Conservation (phyloP, 805 yeast species). For the Yarrowia sp. region DNA sequence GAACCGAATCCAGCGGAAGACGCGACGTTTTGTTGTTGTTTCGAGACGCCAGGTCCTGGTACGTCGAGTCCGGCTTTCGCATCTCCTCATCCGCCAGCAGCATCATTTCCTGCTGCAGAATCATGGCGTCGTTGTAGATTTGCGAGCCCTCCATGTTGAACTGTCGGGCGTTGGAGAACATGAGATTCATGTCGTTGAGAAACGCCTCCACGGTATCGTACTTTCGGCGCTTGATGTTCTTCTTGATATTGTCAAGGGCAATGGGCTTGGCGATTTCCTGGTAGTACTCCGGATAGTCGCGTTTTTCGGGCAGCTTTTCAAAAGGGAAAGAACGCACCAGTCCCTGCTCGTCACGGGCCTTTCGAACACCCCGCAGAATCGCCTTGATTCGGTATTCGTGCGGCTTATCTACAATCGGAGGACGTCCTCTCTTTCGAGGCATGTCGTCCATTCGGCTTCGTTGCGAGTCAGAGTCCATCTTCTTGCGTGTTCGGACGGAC, state of each 20-base stretch:
- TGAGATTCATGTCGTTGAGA: constrained; percentile 73
- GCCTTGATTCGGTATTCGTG: constrained; percentile 92
- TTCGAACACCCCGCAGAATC: constrained; percentile 79
- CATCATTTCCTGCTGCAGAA: constrained; percentile 67
- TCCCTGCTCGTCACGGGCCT: constrained; percentile 63
- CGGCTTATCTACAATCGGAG: constrained; percentile 89
- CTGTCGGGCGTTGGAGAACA: constrained; percentile 75
- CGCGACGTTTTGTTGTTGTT: constrained; percentile 69
- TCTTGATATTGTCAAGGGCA: constrained; percentile 61
- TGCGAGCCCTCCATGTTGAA: constrained; percentile 66
- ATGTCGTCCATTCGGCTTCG: constrained; percentile 47
- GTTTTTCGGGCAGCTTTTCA: constrained; percentile 81
- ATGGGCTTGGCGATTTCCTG: constrained; percentile 54
- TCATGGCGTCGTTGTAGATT: constrained; percentile 65
- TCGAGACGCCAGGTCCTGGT: constrained; percentile 53
- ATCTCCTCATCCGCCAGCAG: constrained; percentile 68
- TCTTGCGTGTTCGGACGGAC: constrained; percentile 9
- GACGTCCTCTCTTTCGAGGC: constrained; percentile 80
- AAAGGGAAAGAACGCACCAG: constrained; percentile 64
- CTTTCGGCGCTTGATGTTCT: constrained; percentile 83
- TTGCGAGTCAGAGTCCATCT: constrained; percentile 41
- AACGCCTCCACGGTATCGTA: constrained; percentile 79
- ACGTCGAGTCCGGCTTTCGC: constrained; percentile 81
- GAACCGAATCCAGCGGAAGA: constrained; percentile 80
- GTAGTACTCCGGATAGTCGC: constrained; percentile 59